A percentile compares a stretch with the other conserved stretches of the same genome.
Conservation (phyloP, 108 stramenopile species). For the Skeletonema potamos region DNA sequence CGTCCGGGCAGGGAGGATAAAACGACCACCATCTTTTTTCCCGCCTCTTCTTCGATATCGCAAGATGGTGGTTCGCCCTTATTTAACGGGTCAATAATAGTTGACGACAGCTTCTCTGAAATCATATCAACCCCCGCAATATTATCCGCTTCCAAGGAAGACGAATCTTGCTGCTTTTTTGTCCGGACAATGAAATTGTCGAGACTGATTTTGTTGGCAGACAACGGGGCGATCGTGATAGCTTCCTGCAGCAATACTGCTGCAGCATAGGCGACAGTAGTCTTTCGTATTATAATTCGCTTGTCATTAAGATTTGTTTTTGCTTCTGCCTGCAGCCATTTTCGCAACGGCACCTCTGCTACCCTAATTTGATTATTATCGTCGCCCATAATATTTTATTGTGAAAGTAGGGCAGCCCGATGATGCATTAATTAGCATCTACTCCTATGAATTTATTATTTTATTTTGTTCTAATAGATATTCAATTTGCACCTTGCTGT, state of each 20-base stretch:
- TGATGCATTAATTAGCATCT: too few relatives aligned
- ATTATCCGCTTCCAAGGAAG: background rate
- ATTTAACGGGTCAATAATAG: background rate
- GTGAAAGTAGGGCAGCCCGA: too few relatives aligned
- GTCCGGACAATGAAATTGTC: constrained; percentile 4
- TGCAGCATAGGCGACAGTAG: constrained; percentile 20
- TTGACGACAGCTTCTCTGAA: background rate
- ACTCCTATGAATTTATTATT: too few relatives aligned
- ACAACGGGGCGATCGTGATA: background rate
- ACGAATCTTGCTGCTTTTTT: background rate
- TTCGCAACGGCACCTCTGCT: background rate
- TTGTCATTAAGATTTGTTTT: background rate
- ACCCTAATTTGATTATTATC: background rate
- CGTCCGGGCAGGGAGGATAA: background rate
- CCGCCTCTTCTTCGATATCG: background rate
- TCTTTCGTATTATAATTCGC: constrained; percentile 9
- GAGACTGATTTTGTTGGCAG: background rate
- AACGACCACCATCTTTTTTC: background rate
- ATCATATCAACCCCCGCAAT: constrained; percentile 8
- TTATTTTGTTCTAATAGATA: too few relatives aligned
- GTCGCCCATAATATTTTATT: background rate
- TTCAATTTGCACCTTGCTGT: too few relatives aligned
- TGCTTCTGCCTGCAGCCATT: background rate
- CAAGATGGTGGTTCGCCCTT: background rate
- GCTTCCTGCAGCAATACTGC: constrained; percentile 6